Evolutionary conservation across 1,139 yeast genomes (phyloP).

Genomic region (Yamadazyma membranifaciens): DNA sequence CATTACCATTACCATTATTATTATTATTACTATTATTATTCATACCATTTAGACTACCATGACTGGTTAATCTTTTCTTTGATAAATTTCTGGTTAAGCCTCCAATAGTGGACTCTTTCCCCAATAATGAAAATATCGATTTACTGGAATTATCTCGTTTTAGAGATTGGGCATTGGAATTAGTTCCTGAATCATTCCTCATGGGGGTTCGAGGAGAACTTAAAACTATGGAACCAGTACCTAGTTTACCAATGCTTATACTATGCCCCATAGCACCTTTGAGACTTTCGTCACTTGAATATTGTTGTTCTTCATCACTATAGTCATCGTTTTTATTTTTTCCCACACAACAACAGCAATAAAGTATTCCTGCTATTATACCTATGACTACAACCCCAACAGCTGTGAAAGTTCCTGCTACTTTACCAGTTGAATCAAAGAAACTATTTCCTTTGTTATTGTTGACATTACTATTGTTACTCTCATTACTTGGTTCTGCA

Average conservation of each 20-base stretch:
- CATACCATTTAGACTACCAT: constrained; percentile 2
- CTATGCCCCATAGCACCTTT: constrained; percentile 4
- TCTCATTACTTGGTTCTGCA: background rate
- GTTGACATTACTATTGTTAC: background rate
- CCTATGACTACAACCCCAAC: constrained; percentile 58
- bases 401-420: constrained; percentile 71
- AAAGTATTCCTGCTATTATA: constrained; percentile 30
- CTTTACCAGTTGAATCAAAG: constrained; percentile 60
- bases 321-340: constrained; percentile 21
- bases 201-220: background rate
- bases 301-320: constrained; percentile 41
- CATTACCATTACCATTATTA: background rate
- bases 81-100: constrained; percentile 32
- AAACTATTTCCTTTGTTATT: constrained; percentile 24
- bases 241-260: background rate
- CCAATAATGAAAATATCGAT: constrained; percentile 33
- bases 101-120: constrained; percentile 20
- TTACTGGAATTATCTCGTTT: constrained; percentile 37
- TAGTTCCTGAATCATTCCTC: background rate
- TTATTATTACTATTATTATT: constrained; percentile 6
- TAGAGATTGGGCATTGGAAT: constrained; percentile 14
- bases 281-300: constrained; percentile 17
- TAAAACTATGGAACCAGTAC: background rate
- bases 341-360: constrained; percentile 35
- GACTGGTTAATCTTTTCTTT: constrained; percentile 26